phyloP scores from a whole-genome alignment of 2,329 filamentous ascomycete species.

The Tolypocladium pustulatum region DNA sequence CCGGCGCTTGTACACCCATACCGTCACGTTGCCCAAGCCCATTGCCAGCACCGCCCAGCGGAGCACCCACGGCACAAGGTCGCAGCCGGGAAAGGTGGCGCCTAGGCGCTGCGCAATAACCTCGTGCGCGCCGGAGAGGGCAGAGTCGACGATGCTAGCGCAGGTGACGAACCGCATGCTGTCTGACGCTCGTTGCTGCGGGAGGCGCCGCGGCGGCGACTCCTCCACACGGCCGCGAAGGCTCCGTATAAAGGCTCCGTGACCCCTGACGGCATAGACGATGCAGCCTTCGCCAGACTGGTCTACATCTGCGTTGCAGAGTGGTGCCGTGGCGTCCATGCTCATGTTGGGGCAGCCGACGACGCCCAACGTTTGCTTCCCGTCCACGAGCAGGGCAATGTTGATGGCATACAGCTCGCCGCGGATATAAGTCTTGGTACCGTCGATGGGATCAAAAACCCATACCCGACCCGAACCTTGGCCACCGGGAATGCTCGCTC shows the following conservation, averaged over 20 bases:
- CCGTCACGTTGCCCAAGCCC: slow-evolving; percentile 40
- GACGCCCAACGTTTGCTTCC: slow-evolving; percentile 36
- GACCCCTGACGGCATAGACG: slow-evolving; percentile 35
- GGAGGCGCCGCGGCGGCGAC: slow-evolving; percentile 19
- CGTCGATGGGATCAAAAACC: slow-evolving; percentile 53
- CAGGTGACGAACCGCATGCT: slow-evolving; percentile 36
- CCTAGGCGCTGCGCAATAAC: slow-evolving; percentile 30
- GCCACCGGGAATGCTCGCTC: slow-evolving; percentile 24
- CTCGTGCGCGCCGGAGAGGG: slow-evolving; percentile 35
- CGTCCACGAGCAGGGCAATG: slow-evolving; percentile 38
- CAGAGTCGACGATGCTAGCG: slow-evolving; percentile 34
- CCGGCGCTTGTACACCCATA: slow-evolving; percentile 44
- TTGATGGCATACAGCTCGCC: slow-evolving; percentile 49
- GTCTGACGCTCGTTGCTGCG: slow-evolving; percentile 7
- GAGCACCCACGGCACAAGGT: slow-evolving; percentile 47
- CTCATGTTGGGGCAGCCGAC: slow-evolving; percentile 38
- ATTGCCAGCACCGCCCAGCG: slow-evolving; percentile 43
- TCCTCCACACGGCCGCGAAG: slow-evolving; percentile 18
- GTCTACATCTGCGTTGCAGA: slow-evolving; percentile 34
- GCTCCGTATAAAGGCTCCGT: slow-evolving; percentile 37
- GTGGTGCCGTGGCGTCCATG: slow-evolving; percentile 23
- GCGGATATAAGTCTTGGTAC: slow-evolving; percentile 45
- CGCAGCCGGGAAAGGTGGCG: slow-evolving; percentile 33
- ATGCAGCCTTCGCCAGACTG: slow-evolving; percentile 34
- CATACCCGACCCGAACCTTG: slow-evolving; percentile 31